Base-by-base conservation (phyloP, 2,329 filamentous ascomycete genomes). In the Gnomoniopsis sp. region DNA sequence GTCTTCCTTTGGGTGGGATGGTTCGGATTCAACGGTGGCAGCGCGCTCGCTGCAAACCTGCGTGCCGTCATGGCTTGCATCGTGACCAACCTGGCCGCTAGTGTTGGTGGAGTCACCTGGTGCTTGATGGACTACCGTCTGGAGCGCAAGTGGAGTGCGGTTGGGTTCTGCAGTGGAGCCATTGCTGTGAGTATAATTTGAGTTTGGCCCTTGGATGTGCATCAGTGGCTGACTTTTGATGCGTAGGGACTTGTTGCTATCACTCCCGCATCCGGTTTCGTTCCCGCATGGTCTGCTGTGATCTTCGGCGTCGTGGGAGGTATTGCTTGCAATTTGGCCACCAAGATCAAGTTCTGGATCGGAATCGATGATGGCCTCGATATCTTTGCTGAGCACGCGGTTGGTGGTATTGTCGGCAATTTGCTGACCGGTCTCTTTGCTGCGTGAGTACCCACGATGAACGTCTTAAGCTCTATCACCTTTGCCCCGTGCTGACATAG, bases 1-100 rank as follows among this genome's bases (percentile, higher is more conserved):
- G 82, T 88, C 26, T 83, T 88, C 73, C 81, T 96, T 52, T 97
- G 93, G 93, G 90, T 96, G 49, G 92, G 93, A 59, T 97, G 92
- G 93, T 95, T 96, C 71, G 93, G 93, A 51, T 97, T 97, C 84
- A 97, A 96, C 74, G 92, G 90, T 55, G 93, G 93, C 62, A 84
- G 88, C 3, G 93, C 91, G 2, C 80, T 96, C 47, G 82, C 84
- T 60, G 89, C 91, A 64, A 96, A 95, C 77, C 78, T 96, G 66
- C 90, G 93, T 61, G 90, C 93, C 55, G 81, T 96, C 72, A 93
- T 96, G 89, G 92, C 93, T 55, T 89, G 89, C 67, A 84, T 95
- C 52, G 90, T 93, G 63, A 96, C 93, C 60, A 93, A 96, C 74
- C 79, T 96, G 22, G 88, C 93, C 49, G 93, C 93, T 21, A 90